These are phyloP conservation scores for Penicillium paxilli DNA, from an alignment of 495 filamentous ascomycete species.

Conservation along the genomic window DNA sequence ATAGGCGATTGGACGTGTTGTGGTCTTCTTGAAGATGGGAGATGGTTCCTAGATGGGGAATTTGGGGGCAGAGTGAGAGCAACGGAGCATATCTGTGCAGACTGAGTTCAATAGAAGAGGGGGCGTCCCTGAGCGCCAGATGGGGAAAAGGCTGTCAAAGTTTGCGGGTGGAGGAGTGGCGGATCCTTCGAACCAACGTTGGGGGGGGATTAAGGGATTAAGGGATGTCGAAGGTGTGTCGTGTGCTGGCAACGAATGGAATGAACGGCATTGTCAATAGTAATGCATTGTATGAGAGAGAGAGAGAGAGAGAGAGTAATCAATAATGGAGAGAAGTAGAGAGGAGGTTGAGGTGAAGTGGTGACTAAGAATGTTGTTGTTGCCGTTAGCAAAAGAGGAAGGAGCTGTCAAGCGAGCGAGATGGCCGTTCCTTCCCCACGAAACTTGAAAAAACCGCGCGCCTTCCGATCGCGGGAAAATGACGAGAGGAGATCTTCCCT, in stretches of 20 bases:
- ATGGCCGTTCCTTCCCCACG: background rate
- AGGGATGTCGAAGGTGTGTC: background rate
- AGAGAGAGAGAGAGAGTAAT: background rate
- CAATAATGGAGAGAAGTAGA: background rate
- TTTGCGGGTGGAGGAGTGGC: background rate
- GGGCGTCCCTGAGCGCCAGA: background rate
- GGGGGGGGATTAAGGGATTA: background rate
- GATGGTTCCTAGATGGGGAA: background rate
- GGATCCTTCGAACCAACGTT: background rate
- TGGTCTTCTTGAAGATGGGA: background rate
- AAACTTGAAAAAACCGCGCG: background rate
- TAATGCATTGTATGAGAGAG: no score
- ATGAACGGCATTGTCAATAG: background rate
- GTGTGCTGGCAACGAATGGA: background rate
- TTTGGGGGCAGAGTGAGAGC: background rate
- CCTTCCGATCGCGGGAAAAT: background rate
- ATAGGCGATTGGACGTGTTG: background rate
- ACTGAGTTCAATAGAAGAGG: background rate
- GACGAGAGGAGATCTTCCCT: background rate
- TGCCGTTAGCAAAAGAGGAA: background rate
- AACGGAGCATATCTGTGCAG: background rate
- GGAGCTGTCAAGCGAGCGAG: background rate
- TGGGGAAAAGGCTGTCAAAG: background rate
- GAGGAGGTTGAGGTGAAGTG: no score
- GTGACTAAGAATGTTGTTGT: no score